Base-by-base conservation (phyloP, 2,329 filamentous ascomycete genomes). In the Fusarium domesticum region DNA sequence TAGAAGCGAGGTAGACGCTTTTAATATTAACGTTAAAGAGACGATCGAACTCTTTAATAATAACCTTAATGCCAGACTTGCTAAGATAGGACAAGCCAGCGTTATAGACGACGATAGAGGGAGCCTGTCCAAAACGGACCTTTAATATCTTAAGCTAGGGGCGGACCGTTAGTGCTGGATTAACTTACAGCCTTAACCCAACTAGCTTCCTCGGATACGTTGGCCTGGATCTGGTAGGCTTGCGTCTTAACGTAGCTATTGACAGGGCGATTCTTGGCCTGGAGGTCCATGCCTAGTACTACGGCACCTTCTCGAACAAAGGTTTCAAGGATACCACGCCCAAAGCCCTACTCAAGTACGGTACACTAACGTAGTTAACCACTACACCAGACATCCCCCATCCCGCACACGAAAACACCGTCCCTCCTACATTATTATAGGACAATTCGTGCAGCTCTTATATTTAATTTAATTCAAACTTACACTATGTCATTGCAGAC, bases 181-280 rank as follows among this genome's bases (percentile, higher is more conserved):
- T 18, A 2, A 35, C 51, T 33, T 43, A 50, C 49, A 25, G 48
- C 43, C 23, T 52, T 50, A 6, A 25, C 14, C 51, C 48, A 52
- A 28, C 43, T 50, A 6, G 45, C 48, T 10, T 54, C 48, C 39
- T 54, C 48, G 6, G 51, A 43, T 17, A 54, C 51, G 14, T 54
- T 45, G 43, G 51, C 51, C 18, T 52, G 36, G 30, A 54, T 51
- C 38, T 54, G 51, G 28, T 54, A 54, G 37, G 48, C 48, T 28
- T 48, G 48, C 39, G 39, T 45, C 36, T 54, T 46, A 6, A 34
- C 30, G 19, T 43, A 54, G 34, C 48, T 49, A 4, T 48, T 39
- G 19, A 48, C 47, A 14, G 39, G 46, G 2, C 49, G 46, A 25
- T 54, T 42, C 12, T 39, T 30, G 18, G 41, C 39, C 15, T 45